Evolutionary conservation across 2,329 filamentous ascomycete genomes (phyloP), one percentile per base, ranked within the genome.

Genomic region (Alternaria viburni): DNA sequence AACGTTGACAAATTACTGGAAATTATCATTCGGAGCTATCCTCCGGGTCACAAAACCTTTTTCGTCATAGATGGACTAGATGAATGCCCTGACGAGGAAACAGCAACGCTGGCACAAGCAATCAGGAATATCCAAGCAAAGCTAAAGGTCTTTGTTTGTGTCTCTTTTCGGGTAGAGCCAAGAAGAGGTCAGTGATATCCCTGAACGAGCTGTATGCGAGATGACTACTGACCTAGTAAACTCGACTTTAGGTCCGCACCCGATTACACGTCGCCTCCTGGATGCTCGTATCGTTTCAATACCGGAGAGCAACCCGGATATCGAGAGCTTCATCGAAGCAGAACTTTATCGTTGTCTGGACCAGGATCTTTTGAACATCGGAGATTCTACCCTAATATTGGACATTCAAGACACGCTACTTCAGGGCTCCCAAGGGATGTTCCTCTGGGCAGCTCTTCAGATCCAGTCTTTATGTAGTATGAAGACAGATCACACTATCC

Each of bases 401-500:
- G 66, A 73, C 2, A 76, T 77, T 0, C 69, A 69, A n/a, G 66
- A 77, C 45, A 57, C 62, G 15, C 65, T 78, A 2, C 13, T 71
- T 8, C 47, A 64, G 15, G 67, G 66, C 10, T 65, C 70, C 2
- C 58, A 70, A 19, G 72, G 71, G n/a, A 75, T 74, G 72, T 75
- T 74, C 36, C 68, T 75, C 2, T 74, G 68, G 73, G 73, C 67
- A 3, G 62, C 63, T 19, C 65, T 74, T 7, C 72, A 74, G 30
- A 69, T 75, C 30, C 36, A 67, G 23, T 64, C 65, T 19, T 23
- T 75, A 3, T 83, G 80, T 54, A 19, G 21, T 2, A 77, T 77
- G 57, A 71, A 73, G 60, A 80, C 80, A 0, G 81, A 84, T 44
- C 49, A 76, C 1, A 71, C 62, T 0, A 82, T 84, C 23, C 73